Conservation (phyloP, 2,329 filamentous ascomycete species). For the Chrysoporthe austroafricana region DNA sequence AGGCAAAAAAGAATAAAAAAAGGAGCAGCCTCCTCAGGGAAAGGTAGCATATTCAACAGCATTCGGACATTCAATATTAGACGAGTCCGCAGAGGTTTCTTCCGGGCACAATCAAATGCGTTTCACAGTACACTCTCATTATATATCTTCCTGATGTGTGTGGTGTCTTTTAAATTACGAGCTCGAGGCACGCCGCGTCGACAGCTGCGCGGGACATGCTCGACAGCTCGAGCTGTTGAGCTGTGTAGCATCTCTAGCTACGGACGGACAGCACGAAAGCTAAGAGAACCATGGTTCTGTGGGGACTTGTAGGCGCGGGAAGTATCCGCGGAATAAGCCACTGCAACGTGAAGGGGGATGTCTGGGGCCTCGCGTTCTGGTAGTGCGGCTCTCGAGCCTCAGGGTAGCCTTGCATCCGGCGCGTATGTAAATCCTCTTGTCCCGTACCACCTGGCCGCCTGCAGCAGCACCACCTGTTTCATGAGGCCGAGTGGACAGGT, state of each 20-base stretch:
- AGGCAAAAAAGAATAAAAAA: not conserved
- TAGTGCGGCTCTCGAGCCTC: not conserved
- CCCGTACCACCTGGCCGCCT: not conserved
- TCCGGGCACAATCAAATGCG: not conserved
- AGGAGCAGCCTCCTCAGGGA: not conserved
- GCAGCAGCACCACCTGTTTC: not conserved
- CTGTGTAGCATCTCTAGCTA: not conserved
- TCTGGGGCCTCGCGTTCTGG: not conserved
- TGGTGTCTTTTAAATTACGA: not conserved
- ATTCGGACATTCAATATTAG: slow-evolving; percentile 12
- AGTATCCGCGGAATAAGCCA: not conserved
- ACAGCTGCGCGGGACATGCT: not conserved
- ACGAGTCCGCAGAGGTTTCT: not conserved
- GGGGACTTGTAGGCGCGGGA: not conserved
- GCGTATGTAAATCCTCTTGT: not conserved
- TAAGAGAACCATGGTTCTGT: not conserved
- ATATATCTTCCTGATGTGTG: not conserved
- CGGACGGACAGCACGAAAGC: not conserved
- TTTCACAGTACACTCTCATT: not conserved
- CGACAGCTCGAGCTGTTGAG: not conserved
- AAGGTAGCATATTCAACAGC: slow-evolving; percentile 25
- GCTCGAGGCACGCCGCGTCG: not conserved
- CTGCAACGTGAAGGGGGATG: not conserved
- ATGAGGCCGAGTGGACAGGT: not conserved
- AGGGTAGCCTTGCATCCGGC: not conserved